Base-by-base conservation (phyloP, 2,329 filamentous ascomycete species). In the Endocalyx cinctus region DNA sequence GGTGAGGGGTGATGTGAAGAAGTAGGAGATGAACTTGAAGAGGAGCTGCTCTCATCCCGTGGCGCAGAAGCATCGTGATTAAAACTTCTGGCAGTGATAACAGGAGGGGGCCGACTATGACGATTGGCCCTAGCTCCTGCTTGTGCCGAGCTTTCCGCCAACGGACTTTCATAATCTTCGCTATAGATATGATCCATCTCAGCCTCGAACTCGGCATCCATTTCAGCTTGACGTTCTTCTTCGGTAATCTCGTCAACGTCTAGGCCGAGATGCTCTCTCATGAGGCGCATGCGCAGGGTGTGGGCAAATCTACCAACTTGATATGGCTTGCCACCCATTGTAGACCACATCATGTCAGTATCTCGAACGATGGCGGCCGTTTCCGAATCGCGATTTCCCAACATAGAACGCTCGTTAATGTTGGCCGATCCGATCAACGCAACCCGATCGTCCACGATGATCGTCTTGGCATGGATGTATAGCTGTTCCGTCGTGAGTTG, bases 401-500 rank as follows among this genome's bases (percentile, higher is more conserved):
- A 62, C 87, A 97, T 88, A 6, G 90, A 97, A 28, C 92, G 81
- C 60, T 98, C 92, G 51, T 98, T 98, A 69, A 98, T 97, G 57
- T 98, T 98, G 33, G 92, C 92, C 28, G 90, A 97, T 13, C 92
- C 92, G 49, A 98, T 98, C 41, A 98, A 80, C 14, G 84, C 90
- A 37, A 92, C 79, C 20, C 90, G 79, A 53, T 98, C 92, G 58
- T 98, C 92, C 5, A 95, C 90, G 35, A 98, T 76, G 70, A 97
- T 97, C 46, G 84, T 84, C 63, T 98, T 98, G 41, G 92, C 92
- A 53, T 98, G 92, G 37, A 98, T 97, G 56, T 98, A 98, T 10
- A 98, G 74, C 62, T 97, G 92, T 58, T 98, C 92, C 0, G 92
- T 97, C 4, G 92, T 87, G 23, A 97, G 67, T 37, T 80, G 77